These are phyloP conservation scores for Penium margaritaceum DNA, from an alignment of 139 green algal genomes.

Conservation along the genomic window DNA sequence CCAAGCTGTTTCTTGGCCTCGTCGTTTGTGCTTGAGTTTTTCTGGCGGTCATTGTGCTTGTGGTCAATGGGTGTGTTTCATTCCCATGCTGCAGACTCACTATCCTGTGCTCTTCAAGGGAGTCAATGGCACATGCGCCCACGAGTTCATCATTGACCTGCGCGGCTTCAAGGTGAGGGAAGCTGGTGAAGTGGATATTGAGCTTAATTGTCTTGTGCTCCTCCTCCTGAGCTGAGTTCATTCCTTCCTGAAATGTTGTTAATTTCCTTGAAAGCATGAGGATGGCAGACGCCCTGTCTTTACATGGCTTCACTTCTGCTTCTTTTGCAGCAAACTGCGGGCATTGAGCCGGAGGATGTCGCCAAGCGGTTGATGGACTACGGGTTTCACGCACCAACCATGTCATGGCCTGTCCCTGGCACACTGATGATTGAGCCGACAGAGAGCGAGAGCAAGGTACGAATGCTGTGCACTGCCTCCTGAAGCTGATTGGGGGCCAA, in stretches of 20 bases:
- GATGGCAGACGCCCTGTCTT: not conserved
- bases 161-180: conserved; percentile 65
- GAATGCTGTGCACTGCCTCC: conserved; percentile 3
- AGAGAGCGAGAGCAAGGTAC: conserved; percentile 76
- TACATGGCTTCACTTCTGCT: not conserved
- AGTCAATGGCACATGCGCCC: conserved; percentile 81
- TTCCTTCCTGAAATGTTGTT: not conserved
- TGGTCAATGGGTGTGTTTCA: too few relatives aligned
- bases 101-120: conserved; percentile 57
- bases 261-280: not conserved
- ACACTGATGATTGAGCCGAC: conserved; percentile 99
- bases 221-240: not conserved
- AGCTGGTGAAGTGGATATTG: not conserved
- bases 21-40: not conserved
- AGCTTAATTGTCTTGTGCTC: not conserved
- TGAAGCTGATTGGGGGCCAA: not conserved
- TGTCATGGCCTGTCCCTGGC: conserved; percentile 94
- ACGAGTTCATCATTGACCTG: conserved; percentile 98
- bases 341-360: conserved; percentile 86
- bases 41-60: too few relatives aligned
- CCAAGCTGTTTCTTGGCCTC: not conserved
- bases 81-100: conserved; percentile 26
- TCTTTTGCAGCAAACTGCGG: conserved; percentile 44
- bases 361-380: conserved; percentile 99
- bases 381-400: conserved; percentile 96